Evolutionary conservation across 176 grass and related monocot species (phyloP), one percentile per base, ranked within the genome.

Genomic region (Aegilops sharonensis): DNA sequence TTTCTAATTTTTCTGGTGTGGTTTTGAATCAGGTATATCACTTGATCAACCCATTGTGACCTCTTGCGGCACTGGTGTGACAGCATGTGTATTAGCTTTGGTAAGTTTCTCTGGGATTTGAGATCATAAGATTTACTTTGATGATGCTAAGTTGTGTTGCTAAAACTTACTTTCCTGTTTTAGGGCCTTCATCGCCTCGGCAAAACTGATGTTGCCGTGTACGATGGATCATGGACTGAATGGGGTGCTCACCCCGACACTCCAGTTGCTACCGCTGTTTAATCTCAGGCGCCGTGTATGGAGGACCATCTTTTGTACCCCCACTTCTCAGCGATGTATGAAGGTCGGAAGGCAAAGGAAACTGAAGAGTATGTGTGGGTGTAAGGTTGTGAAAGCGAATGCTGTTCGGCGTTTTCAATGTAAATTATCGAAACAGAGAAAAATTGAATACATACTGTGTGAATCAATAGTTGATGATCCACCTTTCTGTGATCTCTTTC

Each of bases 21-120:
- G 68, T 84, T 21, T 36, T 42, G 69, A 42, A 24, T 89, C 85
- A 98, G 94, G 97, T 64, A 88, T 98, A 18, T 94, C 97, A 23
- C 87, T 98, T 37, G 97, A 95, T 85, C 84, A 79, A 35, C 90
- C 94, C 29, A 15, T 98, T 1, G 90, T 92, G 13, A 68, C 92
- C 71, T 98, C 94, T 67, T 95, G 97, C 5, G 97, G 94, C 32
- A 98, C 97, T 52, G 97, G 97, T 62, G 97, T 98, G 69, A 98
- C 97, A 48, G 97, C 97, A 80, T 95, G 97, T 75, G n/a, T 94
- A 83, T 64, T 98, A 75, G 88, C 92, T 72, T 78, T 98, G 88
- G 94, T 98, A 92, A 90, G 87, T 25, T 27, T 17, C 0, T 1
- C 15, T 48, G 36, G 6, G 5, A 64, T 59, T 29, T 73, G 31